Evolutionary conservation across 2,329 filamentous ascomycete genomes (phyloP).

Genomic region (Ophiostoma sp.): DNA sequence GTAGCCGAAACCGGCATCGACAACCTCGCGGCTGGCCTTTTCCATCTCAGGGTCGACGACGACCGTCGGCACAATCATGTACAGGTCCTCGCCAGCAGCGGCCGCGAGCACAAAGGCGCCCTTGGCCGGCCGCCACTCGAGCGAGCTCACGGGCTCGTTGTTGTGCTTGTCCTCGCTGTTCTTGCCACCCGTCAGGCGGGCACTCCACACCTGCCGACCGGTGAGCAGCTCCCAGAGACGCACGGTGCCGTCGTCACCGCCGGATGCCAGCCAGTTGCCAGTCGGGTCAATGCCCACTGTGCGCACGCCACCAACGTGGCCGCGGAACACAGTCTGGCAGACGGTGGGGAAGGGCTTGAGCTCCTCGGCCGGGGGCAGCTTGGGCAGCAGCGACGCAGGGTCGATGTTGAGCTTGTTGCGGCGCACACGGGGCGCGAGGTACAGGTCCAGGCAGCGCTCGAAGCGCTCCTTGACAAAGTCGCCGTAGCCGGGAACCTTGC

Average conservation of each 20-base stretch:
- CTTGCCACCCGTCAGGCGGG: slow-evolving; percentile 58
- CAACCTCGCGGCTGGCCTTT: slow-evolving; percentile 64
- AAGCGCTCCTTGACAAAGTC: slow-evolving; percentile 92
- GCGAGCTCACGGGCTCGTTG: slow-evolving; percentile 74
- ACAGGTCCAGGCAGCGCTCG: slow-evolving; percentile 89
- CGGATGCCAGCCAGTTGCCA: slow-evolving; percentile 80
- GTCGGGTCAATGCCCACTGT: slow-evolving; percentile 79
- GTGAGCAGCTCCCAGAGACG: slow-evolving; percentile 84
- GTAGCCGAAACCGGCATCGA: slow-evolving; percentile 91
- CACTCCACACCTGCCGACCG: slow-evolving; percentile 81
- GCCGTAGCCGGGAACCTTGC: slow-evolving; percentile 87
- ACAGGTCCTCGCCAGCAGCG: slow-evolving; percentile 77
- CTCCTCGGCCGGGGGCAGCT: slow-evolving; percentile 87
- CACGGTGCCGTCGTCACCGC: slow-evolving; percentile 89
- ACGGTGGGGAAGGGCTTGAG: slow-evolving; percentile 91
- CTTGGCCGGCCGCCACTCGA: slow-evolving; percentile 82
- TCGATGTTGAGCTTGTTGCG: slow-evolving; percentile 97
- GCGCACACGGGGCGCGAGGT: slow-evolving; percentile 84
- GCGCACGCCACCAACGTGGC: slow-evolving; percentile 83
- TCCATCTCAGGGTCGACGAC: slow-evolving; percentile 68
- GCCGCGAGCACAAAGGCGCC: slow-evolving; percentile 78
- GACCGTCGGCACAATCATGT: slow-evolving; percentile 67
- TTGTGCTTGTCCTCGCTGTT: slow-evolving; percentile 39
- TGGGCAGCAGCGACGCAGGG: slow-evolving; percentile 83
- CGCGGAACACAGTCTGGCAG: slow-evolving; percentile 78